Evolutionary conservation across 495 filamentous ascomycete species (phyloP), one percentile per base, ranked within the genome.

Genomic region (Trichocladium antarcticum): DNA sequence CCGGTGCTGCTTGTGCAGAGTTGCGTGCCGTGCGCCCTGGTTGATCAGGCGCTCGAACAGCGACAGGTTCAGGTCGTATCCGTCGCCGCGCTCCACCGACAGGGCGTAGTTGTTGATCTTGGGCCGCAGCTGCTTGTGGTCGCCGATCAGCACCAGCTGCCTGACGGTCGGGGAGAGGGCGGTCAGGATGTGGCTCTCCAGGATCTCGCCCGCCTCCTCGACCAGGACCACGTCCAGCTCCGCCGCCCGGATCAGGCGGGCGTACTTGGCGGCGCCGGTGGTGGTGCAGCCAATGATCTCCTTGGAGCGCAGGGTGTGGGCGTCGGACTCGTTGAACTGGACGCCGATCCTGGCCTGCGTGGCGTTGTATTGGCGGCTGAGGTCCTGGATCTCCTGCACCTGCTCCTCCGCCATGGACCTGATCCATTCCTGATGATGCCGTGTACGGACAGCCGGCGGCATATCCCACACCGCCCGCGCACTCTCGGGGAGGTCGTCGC

Each of bases 131-230:
- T 92, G 85, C 52, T 81, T 73, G 54, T 89, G 84, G 51, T 92
- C 86, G 3, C 86, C 86, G 31, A 89, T 89, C 10, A 89, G 61
- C 7, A 87, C 69, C 3, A 86, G 55, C 28, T 89, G 82, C 53
- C 85, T 75, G 10, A 80, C 82, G 0, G 72, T 60, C 0, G 75
- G 61, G 0, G 66, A 60, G 21, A 92, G 55, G 0, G 83, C 76
- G 0, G 83, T 81, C 0, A 89, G 59, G 31, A 88, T 68, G 55
- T 89, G 70, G 19, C 70, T 75, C 56, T 92, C 85, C 1, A 89
- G 61, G 20, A 89, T 84, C 54, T 92, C 85, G 6, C 85, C 85
- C 3, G 85, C 85, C 55, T 92, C 86, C 58, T 92, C 85, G 0
- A 87, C 75, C 0, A 90, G 55, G 20, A 86, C 56, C 6, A 83